A percentile compares a stretch with the other conserved stretches of the same genome.
Conservation (phyloP, 192 early-diverging fungal species). For the Coemansia sp. region DNA sequence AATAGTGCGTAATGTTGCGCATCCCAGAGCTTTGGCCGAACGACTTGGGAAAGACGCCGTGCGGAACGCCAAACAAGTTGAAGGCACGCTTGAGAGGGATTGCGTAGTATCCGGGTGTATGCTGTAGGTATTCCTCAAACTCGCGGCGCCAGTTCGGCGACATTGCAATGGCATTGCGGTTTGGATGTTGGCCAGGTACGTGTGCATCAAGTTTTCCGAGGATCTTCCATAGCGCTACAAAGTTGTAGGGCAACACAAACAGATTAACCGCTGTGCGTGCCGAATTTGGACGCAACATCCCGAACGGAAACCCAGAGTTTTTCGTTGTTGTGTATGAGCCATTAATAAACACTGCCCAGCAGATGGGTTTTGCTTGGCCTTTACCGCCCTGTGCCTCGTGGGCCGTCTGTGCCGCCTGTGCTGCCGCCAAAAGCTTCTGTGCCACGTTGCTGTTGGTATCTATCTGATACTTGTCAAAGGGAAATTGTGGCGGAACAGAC, state of each 20-base stretch:
- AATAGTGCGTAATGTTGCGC: conserved; percentile 41
- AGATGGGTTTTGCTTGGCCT: conserved; percentile 59
- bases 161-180: conserved; percentile 27
- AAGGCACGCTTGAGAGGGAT: conserved; percentile 56
- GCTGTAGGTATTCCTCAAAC: conserved; percentile 62
- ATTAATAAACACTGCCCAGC: conserved; percentile 61
- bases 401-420: conserved; percentile 46
- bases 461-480: conserved; percentile 74
- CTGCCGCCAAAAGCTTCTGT: conserved; percentile 59
- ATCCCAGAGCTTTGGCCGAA: conserved; percentile 50
- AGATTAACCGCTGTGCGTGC: conserved; percentile 67
- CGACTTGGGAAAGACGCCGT: conserved; percentile 42
- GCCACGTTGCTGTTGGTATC: conserved; percentile 59
- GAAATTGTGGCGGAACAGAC: conserved; percentile 69
- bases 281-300: conserved; percentile 68
- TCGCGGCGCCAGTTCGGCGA: conserved; percentile 57
- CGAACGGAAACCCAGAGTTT: conserved; percentile 69
- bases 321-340: conserved; percentile 59
- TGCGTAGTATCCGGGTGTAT: conserved; percentile 64
- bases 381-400: conserved; percentile 40
- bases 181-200: conserved; percentile 20
- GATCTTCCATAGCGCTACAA: conserved; percentile 68
- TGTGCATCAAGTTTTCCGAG: conserved; percentile 56
- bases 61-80: conserved; percentile 45
- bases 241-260: conserved; percentile 79